phyloP scores from a whole-genome alignment of 768 basidiomycete genomes.

The Mycena rosella region DNA sequence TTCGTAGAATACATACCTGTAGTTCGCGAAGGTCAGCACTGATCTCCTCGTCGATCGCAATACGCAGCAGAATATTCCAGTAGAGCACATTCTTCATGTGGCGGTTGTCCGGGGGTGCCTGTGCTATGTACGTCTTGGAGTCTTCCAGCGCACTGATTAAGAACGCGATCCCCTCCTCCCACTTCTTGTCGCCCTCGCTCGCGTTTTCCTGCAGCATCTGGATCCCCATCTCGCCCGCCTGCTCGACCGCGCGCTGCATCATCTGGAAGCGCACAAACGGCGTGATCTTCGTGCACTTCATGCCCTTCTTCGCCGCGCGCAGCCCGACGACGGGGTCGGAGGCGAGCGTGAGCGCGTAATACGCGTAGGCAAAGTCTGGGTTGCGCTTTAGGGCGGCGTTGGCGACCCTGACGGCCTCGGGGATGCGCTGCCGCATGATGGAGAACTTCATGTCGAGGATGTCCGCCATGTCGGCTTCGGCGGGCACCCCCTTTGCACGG shows the following conservation, averaged over 20 bases:
- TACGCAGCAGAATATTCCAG: slow-evolving; percentile 68
- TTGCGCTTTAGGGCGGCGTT: slow-evolving; percentile 63
- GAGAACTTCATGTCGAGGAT: slow-evolving; percentile 73
- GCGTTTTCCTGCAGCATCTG: slow-evolving; percentile 60
- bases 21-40: slow-evolving; percentile 64
- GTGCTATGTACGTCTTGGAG: slow-evolving; percentile 63
- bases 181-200: slow-evolving; percentile 55
- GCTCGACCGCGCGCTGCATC: slow-evolving; percentile 72
- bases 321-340: slow-evolving; percentile 64
- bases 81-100: slow-evolving; percentile 71
- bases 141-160: slow-evolving; percentile 72
- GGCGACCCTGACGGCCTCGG: slow-evolving; percentile 63
- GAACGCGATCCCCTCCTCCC: slow-evolving; percentile 73
- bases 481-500: slow-evolving; percentile 54
- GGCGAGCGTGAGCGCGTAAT: slow-evolving; percentile 69
- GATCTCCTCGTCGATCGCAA: slow-evolving; percentile 65
- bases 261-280: slow-evolving; percentile 69
- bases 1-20: slow-evolving; percentile 50
- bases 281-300: slow-evolving; percentile 67
- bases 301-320: slow-evolving; percentile 73
- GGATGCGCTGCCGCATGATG: slow-evolving; percentile 62
- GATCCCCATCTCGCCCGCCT: slow-evolving; percentile 70
- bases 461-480: slow-evolving; percentile 68
- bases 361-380: slow-evolving; percentile 72
- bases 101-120: slow-evolving; percentile 73